These are phyloP conservation scores for Stenogyne calaminthoides DNA, from an alignment of 305 asterid genomes.

Conservation along the genomic window DNA sequence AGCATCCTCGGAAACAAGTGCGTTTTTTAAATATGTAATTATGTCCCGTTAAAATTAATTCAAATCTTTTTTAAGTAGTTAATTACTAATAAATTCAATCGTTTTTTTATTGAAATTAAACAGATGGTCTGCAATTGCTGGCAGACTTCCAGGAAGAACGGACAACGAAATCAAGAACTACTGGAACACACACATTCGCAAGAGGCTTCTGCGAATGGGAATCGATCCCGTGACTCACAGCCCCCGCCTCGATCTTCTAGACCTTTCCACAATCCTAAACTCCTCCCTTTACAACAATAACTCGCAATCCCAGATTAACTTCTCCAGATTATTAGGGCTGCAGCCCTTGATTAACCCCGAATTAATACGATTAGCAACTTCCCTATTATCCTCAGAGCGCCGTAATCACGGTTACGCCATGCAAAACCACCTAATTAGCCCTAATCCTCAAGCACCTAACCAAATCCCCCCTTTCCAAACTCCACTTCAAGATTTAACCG, in stretches of 20 bases:
- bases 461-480: conserved; percentile 42
- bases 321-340: conserved; percentile 58
- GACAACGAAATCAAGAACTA: conserved; percentile 89
- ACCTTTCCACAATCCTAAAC: conserved; percentile 61
- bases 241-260: conserved; percentile 83
- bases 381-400: conserved; percentile 52
- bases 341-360: conserved; percentile 61
- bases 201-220: conserved; percentile 90
- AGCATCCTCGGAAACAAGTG: conserved; percentile 89
- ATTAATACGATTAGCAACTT: conserved; percentile 49
- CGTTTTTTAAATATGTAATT: background rate
- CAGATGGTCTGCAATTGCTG: conserved; percentile 95
- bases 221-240: conserved; percentile 86
- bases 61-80: too few relatives aligned
- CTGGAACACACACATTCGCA: conserved; percentile 85
- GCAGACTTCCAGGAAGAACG: conserved; percentile 80
- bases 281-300: conserved; percentile 38
- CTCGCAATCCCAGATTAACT: conserved; percentile 47
- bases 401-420: conserved; percentile 34
- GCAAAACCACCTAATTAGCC: conserved; percentile 34
- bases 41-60: too few relatives aligned
- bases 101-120: background rate
- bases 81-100: too few relatives aligned
- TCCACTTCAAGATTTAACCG: conserved; percentile 33
- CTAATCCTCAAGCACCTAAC: conserved; percentile 25